phyloP scores from a whole-genome alignment of 2,329 filamentous ascomycete species.

The Alternaria angustiovoidea region DNA sequence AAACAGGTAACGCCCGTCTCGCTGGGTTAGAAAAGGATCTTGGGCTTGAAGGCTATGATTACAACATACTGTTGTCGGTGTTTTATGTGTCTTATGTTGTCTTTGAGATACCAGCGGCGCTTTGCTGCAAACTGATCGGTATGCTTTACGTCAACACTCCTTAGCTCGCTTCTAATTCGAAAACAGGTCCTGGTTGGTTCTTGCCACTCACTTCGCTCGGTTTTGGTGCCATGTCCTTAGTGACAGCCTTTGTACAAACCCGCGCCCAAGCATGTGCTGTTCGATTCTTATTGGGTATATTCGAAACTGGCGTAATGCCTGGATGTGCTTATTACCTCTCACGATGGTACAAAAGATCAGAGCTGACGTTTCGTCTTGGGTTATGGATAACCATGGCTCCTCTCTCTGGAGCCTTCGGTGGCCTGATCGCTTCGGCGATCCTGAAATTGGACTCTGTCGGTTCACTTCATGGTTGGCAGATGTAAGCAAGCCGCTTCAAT shows the following conservation, averaged over 20 bases:
- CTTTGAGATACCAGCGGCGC: constrained; percentile 72
- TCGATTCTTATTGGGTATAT: constrained; percentile 68
- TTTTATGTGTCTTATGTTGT: constrained; percentile 77
- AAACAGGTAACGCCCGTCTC: constrained; percentile 70
- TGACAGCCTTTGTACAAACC: constrained; percentile 68
- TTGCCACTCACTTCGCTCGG: constrained; percentile 67
- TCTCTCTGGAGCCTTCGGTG: constrained; percentile 73
- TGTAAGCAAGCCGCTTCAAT: constrained; percentile 46
- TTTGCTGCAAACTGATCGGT: constrained; percentile 72
- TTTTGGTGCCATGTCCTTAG: constrained; percentile 69
- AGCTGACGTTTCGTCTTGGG: constrained; percentile 70
- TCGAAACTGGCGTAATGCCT: constrained; percentile 75
- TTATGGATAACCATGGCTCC: constrained; percentile 73
- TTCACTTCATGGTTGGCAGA: constrained; percentile 64
- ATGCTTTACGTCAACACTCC: background rate
- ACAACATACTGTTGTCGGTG: constrained; percentile 70
- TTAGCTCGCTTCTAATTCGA: background rate
- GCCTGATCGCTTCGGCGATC: constrained; percentile 67
- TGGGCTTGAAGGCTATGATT: constrained; percentile 66
- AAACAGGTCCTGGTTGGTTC: constrained; percentile 69
- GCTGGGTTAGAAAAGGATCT: constrained; percentile 70
- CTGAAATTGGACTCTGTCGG: constrained; percentile 66
- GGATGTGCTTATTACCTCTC: constrained; percentile 76
- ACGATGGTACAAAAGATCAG: constrained; percentile 72
- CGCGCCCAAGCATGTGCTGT: constrained; percentile 63